Percentiles rank a stretch among this genome's conserved stretches.
Conservation (phyloP, 1,139 yeast genomes). For the Scheffersomyces insectosa region DNA sequence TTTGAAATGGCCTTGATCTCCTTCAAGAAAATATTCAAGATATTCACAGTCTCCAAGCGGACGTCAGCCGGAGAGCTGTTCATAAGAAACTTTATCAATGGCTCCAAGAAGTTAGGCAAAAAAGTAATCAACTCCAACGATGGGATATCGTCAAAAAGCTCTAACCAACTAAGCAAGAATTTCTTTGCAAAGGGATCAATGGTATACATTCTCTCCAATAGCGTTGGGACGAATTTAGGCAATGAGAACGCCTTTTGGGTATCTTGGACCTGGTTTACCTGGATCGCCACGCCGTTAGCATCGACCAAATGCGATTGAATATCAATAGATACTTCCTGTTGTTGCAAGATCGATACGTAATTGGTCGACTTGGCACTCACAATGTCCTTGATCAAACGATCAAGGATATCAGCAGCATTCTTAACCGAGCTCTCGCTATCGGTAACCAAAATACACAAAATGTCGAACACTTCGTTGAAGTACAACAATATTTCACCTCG, state of each 20-base stretch:
- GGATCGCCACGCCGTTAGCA: conserved; percentile 57
- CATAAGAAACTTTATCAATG: conserved; percentile 70
- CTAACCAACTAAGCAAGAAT: conserved; percentile 91
- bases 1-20: conserved; percentile 78
- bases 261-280: conserved; percentile 62
- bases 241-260: conserved; percentile 78
- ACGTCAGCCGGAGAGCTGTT: conserved; percentile 89
- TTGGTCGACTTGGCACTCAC: conserved; percentile 94
- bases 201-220: conserved; percentile 88
- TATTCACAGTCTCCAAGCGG: conserved; percentile 77
- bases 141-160: conserved; percentile 87
- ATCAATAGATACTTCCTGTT: conserved; percentile 46
- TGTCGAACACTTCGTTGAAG: conserved; percentile 94
- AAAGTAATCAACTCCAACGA: conserved; percentile 85
- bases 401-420: conserved; percentile 93
- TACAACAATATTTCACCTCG: conserved; percentile 89
- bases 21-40: conserved; percentile 71
- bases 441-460: conserved; percentile 84
- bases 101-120: conserved; percentile 87
- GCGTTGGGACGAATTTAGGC: conserved; percentile 84
- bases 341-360: conserved; percentile 78
- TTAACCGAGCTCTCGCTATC: conserved; percentile 91
- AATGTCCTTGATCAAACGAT: conserved; percentile 87
- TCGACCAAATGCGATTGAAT: conserved; percentile 48
- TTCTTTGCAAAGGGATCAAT: conserved; percentile 91